phyloP scores from a whole-genome alignment of 2,329 filamentous ascomycete species.

The Cladophialophora yegresii region DNA sequence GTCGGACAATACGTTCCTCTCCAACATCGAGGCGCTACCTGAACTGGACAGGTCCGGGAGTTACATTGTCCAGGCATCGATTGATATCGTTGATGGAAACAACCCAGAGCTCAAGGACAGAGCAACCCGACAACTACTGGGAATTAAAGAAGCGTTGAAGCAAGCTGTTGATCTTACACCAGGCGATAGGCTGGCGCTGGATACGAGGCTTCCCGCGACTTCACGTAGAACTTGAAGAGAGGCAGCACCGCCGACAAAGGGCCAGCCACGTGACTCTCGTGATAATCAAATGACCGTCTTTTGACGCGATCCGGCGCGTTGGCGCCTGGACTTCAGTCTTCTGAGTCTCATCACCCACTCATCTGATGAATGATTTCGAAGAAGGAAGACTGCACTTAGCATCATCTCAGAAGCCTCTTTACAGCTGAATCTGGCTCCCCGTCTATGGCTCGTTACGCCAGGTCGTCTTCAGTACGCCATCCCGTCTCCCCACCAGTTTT shows the following conservation, averaged over 20 bases:
- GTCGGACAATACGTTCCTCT: conserved; percentile 37
- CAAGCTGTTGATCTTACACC: conserved; percentile 58
- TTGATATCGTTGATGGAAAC: conserved; percentile 56
- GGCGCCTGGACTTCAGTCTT: background rate
- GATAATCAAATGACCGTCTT: conserved; percentile 6
- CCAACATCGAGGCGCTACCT: conserved; percentile 47
- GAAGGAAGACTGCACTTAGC: background rate
- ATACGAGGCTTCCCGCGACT: conserved; percentile 56
- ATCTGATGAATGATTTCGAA: background rate
- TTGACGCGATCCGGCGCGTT: conserved; percentile 16
- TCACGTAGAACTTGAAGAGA: conserved; percentile 26
- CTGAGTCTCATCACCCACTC: too few relatives aligned
- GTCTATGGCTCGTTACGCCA: conserved; percentile 16
- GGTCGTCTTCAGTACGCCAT: background rate
- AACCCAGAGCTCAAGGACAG: conserved; percentile 57
- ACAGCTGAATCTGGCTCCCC: conserved; percentile 20
- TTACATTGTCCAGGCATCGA: conserved; percentile 60
- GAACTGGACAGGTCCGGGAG: conserved; percentile 59
- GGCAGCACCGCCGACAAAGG: background rate
- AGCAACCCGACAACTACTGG: conserved; percentile 58
- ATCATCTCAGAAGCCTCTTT: background rate
- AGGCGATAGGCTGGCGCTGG: conserved; percentile 60
- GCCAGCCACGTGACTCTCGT: background rate
- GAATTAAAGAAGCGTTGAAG: conserved; percentile 58
- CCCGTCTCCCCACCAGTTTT: background rate